phyloP scores from a whole-genome alignment of 2,329 filamentous ascomycete species.

The Fusarium liriodendri region DNA sequence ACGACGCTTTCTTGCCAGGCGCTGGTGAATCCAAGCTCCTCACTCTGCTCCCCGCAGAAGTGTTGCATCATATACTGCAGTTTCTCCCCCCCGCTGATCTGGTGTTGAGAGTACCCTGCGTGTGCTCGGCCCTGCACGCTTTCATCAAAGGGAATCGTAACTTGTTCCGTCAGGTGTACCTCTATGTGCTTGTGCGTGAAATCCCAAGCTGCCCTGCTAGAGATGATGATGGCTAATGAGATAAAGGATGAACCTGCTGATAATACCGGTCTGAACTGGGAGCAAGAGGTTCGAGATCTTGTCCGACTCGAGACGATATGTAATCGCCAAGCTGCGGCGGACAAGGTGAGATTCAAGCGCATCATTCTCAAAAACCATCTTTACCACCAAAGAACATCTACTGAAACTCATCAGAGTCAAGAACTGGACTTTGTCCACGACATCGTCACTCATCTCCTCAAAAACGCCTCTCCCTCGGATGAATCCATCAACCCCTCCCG shows the following conservation, averaged over 20 bases:
- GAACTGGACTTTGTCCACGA: conserved; percentile 62
- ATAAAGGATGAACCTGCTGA: conserved; percentile 48
- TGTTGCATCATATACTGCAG: conserved; percentile 70
- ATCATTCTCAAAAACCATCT: neutral
- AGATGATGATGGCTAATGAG: neutral
- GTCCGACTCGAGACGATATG: conserved; percentile 59
- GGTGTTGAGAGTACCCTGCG: conserved; percentile 56
- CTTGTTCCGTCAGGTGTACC: conserved; percentile 72
- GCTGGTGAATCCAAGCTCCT: conserved; percentile 32
- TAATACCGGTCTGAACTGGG: conserved; percentile 54
- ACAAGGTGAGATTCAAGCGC: conserved; percentile 52
- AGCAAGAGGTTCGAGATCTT: conserved; percentile 56
- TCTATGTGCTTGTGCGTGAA: conserved; percentile 62
- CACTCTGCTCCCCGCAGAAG: conserved; percentile 66
- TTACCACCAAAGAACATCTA: neutral
- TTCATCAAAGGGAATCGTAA: conserved; percentile 68
- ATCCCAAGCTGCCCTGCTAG: neutral
- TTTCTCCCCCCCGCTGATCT: conserved; percentile 69
- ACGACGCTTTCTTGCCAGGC: neutral
- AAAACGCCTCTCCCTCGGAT: conserved; percentile 53
- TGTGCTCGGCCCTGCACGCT: conserved; percentile 63
- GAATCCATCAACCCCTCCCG: conserved; percentile 45
- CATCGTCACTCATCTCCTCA: conserved; percentile 59
- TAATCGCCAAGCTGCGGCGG: conserved; percentile 41
- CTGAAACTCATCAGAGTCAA: conserved; percentile 46